Evolutionary conservation across 2,329 filamentous ascomycete genomes (phyloP), one percentile per base, ranked within the genome.

Genomic region (Neonectria punicea): DNA sequence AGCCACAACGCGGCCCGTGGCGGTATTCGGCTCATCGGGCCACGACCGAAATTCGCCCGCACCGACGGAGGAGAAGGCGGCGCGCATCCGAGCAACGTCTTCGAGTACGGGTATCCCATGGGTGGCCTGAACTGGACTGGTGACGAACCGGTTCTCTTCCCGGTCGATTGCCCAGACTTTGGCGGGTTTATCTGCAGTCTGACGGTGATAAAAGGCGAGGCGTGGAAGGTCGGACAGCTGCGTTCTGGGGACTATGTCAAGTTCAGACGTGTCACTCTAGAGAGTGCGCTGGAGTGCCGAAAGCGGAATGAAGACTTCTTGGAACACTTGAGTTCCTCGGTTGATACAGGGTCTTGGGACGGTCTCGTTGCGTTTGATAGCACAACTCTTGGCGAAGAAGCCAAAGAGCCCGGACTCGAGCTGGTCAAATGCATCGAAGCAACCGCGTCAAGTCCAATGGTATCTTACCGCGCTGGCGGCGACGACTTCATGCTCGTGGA

Each of bases 31-130:
- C 80, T 91, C 0, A 76, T 88, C 2, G 89, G 89, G 0, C 87
- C 88, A 0, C 82, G 83, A 1, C 86, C 87, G 0, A 82, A 84
- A 66, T 91, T 86, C 85, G 86, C 87, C 14, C 80, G 89, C 7
- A 74, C 82, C 34, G 84, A 87, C 67, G 89, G 89, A 11, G 89
- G 88, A 0, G 88, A 89, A 65, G 89, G 87, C 8, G 89, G 89
- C 11, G 82, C 85, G 1, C 89, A 91, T 74, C 89, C 89, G 0
- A 84, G 81, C 36, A 89, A 90, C 47, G 66, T 63, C 6, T 53
- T 73, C 4, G 72, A 70, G 36, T 74, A 68, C 36, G 69, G 65
- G 9, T 88, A 89, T 67, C 87, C 87, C 2, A 56, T 66, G 5
- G 73, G 77, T 0, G 75, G 77, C 0, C 58, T 80, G 9, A 79